Base-by-base conservation (phyloP, 495 filamentous ascomycete genomes). In the Xylaria acuta region DNA sequence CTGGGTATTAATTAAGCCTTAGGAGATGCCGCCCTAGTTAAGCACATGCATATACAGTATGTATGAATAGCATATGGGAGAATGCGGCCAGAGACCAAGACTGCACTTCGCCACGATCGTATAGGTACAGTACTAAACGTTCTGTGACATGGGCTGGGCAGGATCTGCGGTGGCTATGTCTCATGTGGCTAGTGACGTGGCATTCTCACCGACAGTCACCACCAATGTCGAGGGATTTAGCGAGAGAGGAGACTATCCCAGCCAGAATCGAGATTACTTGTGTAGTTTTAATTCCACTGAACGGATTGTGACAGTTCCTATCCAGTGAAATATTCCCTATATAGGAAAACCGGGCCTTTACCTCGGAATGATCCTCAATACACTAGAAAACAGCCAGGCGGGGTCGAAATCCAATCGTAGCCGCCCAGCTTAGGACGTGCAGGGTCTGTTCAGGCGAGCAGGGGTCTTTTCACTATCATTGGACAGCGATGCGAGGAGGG, bases 391-490 rank as follows among this genome's bases (percentile, higher is more conserved):
- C 8, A 25, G 18, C 56, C 53, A 36, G 38, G 32, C 75, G 72
- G 75, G 75, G 40, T 70, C 40, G 67, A 65, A 64, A 69, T 67
- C 80, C 82, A 83, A 82, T 80, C 76, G 77, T 74, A 72, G 76
- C 75, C 80, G 81, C 79, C 79, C 74, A 75, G 73, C 64, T 59
- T 49, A 73, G 68, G 59, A 70, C 63, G 73, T 75, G 72, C 77
- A 73, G 80, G 79, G 53, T 51, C 18, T 65, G 12, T 77, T 80
- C 79, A 79, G 82, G 71, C 75, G 72, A 59, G 38, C 81, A 81
- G 68, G 83, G 81, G 73, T 77, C 68, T 77, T 75, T 70, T 20
- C 62, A 63, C 38, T 56, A 70, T 49, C 66, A 85, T 84, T 85
- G 83, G 83, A 36, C 68, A 43, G 70, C 25, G 54, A 56, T 65